Conservation (phyloP, 768 basidiomycete species). For the Daedaleopsis nitida region DNA sequence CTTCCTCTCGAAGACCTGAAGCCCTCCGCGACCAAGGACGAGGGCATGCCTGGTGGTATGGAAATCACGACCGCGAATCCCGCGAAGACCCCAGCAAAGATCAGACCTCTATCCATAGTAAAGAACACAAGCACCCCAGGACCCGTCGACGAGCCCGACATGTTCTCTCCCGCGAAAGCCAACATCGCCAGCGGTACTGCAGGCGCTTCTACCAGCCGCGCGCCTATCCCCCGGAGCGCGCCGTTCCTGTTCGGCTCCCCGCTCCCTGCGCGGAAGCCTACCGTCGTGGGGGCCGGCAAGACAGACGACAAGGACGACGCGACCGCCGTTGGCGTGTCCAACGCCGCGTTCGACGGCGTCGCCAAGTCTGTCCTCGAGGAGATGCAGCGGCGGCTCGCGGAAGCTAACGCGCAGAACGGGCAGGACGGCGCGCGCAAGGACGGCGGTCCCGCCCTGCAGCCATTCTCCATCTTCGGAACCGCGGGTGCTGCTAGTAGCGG, state of each 20-base stretch:
- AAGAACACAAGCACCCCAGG: conserved; percentile 29
- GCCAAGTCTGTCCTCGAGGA: conserved; percentile 77
- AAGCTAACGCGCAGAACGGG: conserved; percentile 55
- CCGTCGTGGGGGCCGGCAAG: not conserved
- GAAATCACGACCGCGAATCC: conserved; percentile 18
- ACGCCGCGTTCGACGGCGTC: conserved; percentile 65
- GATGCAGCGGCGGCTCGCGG: conserved; percentile 73
- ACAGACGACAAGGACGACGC: not conserved
- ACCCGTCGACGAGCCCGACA: conserved; percentile 37
- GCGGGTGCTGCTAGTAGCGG: not conserved
- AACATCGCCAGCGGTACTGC: conserved; percentile 1
- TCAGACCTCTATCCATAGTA: conserved; percentile 26
- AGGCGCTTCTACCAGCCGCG: not conserved
- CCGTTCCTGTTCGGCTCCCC: conserved; percentile 84
- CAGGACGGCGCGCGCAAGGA: conserved; percentile 16
- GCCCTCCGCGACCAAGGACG: conserved; percentile 22
- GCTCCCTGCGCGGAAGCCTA: conserved; percentile 51
- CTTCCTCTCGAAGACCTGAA: conserved; percentile 36
- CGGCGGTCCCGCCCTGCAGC: not conserved
- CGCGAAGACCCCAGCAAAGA: conserved; percentile 13
- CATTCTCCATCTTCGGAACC: not conserved
- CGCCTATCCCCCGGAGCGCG: conserved; percentile 33
- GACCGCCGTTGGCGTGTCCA: conserved; percentile 42
- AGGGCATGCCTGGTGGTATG: conserved; percentile 42
- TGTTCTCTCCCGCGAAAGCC: conserved; percentile 44